Conservation (phyloP, 2,329 filamentous ascomycete genomes). For the Akanthomyces muscarius region DNA sequence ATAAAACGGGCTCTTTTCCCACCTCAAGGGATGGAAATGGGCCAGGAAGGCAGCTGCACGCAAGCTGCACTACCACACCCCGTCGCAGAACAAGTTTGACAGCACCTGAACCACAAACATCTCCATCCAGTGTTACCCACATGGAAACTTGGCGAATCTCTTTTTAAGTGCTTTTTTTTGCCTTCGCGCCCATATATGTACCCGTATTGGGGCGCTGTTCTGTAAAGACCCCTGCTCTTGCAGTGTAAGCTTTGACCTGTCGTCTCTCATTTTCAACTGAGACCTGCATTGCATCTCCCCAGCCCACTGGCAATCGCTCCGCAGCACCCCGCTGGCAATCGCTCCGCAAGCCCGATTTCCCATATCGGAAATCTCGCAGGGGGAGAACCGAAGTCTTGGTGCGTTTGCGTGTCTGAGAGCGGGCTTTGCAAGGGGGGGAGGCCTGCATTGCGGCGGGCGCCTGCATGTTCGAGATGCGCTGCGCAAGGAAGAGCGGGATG, state of each 20-base stretch:
- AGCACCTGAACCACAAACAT: background rate
- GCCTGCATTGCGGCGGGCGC: no score
- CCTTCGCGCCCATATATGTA: no score
- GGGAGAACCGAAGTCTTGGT: no score
- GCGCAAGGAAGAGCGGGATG: background rate
- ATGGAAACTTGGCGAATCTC: background rate
- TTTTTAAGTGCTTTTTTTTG: background rate
- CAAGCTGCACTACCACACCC: background rate
- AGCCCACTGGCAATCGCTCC: no score
- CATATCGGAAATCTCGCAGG: background rate
- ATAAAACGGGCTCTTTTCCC: background rate
- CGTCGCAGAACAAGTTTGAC: background rate
- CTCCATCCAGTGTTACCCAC: background rate
- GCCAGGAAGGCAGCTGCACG: background rate
- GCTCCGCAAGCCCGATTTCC: background rate
- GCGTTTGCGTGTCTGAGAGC: no score
- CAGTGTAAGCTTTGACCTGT: constrained; percentile 10
- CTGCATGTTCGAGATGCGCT: constrained; percentile 4
- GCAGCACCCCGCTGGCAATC: no score
- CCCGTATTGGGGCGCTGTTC: no score
- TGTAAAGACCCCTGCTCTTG: background rate
- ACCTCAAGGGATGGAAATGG: background rate
- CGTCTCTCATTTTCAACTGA: background rate
- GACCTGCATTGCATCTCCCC: background rate
- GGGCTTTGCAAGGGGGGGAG: no score